Conservation (phyloP, 2,329 filamentous ascomycete species). For the Scopulariopsis brevicaulis region DNA sequence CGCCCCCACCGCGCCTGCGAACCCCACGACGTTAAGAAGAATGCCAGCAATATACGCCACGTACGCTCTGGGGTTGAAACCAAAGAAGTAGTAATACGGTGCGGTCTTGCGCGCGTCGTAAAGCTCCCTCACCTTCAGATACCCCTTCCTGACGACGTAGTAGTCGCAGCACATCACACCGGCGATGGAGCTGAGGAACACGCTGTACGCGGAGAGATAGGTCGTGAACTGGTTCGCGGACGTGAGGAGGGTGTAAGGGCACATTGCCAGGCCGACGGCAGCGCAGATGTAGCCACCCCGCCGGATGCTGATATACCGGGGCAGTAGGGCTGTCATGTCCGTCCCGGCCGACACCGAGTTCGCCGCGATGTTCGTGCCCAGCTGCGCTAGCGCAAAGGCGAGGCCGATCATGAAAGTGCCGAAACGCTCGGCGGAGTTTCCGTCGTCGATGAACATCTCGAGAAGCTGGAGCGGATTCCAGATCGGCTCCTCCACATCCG, state of each 20-base stretch:
- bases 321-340: constrained; percentile 70
- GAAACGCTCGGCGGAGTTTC: constrained; percentile 56
- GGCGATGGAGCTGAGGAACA: constrained; percentile 87
- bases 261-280: constrained; percentile 69
- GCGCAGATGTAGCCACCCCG: constrained; percentile 83
- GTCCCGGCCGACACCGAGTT: constrained; percentile 78
- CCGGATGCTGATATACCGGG: constrained; percentile 73
- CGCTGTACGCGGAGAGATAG: constrained; percentile 83
- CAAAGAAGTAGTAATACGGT: constrained; percentile 64
- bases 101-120: constrained; percentile 59
- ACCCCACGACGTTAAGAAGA: constrained; percentile 83
- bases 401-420: constrained; percentile 64
- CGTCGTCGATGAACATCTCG: constrained; percentile 56
- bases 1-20: constrained; percentile 66
- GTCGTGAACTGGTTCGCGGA: constrained; percentile 76
- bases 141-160: constrained; percentile 74
- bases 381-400: constrained; percentile 66
- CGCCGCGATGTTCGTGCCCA: constrained; percentile 79
- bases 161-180: constrained; percentile 89
- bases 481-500: constrained; percentile 37
- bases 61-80: constrained; percentile 77
- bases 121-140: constrained; percentile 65
- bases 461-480: constrained; percentile 66
- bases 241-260: constrained; percentile 70
- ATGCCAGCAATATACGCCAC: constrained; percentile 74